These are phyloP conservation scores for Hansenula anomala DNA, from an alignment of 1,139 yeast genomes.

Conservation along the genomic window DNA sequence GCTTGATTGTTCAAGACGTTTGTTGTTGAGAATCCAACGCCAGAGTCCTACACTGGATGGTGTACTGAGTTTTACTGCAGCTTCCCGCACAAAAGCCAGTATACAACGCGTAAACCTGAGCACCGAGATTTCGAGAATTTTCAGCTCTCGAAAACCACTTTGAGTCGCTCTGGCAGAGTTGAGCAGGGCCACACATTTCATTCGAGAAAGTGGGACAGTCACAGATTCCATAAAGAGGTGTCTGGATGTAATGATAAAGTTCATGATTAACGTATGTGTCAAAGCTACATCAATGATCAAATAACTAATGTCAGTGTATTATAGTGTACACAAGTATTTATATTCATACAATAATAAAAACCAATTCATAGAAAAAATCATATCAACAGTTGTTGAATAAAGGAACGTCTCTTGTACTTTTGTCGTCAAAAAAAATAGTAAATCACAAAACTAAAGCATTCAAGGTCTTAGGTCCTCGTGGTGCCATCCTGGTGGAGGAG, in stretches of 20 bases:
- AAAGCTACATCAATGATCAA: too few species aligned
- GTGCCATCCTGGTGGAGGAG: conserved; percentile 17
- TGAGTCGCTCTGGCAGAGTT: not conserved
- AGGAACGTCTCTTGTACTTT: not conserved
- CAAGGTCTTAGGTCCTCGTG: not conserved
- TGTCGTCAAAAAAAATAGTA: not conserved
- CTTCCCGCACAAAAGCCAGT: too few species aligned
- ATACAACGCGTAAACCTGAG: conserved; percentile 2
- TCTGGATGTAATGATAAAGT: too few species aligned
- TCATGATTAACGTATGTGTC: too few species aligned
- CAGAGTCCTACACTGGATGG: conserved; percentile 1
- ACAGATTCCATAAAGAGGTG: not conserved
- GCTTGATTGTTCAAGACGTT: conserved; percentile 1
- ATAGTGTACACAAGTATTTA: too few species aligned
- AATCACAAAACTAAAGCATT: not conserved
- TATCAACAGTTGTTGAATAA: too few species aligned
- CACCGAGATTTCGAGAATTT: not conserved
- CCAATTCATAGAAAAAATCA: too few species aligned
- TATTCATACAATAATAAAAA: too few species aligned
- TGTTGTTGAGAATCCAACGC: conserved; percentile 1
- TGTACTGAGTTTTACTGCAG: not conserved
- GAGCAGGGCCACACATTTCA: too few species aligned
- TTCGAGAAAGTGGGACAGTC: not conserved
- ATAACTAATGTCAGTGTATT: too few species aligned
- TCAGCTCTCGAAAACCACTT: too few species aligned